Evolutionary conservation across 2,329 filamentous ascomycete genomes (phyloP).

Genomic region (Penicillium sp.): DNA sequence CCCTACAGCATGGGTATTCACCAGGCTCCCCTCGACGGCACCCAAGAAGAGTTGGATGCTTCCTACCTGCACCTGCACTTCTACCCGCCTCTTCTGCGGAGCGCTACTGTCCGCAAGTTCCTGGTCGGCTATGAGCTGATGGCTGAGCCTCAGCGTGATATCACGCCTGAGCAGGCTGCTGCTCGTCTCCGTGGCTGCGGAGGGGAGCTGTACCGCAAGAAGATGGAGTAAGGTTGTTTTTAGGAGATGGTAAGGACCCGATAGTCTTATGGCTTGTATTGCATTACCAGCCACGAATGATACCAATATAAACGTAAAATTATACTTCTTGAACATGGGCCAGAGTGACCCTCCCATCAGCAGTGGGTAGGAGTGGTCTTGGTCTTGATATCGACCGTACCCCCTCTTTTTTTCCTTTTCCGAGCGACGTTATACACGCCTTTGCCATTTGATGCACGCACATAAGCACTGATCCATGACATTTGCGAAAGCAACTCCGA

Average conservation of each 20-base stretch:
- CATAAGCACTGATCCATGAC: neutral
- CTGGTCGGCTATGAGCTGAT: slow-evolving; percentile 90
- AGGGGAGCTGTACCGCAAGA: slow-evolving; percentile 77
- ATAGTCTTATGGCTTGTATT: neutral
- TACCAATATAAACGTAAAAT: neutral
- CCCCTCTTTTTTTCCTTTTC: too few species aligned
- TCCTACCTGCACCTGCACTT: slow-evolving; percentile 97
- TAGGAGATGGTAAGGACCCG: neutral
- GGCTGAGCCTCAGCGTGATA: slow-evolving; percentile 96
- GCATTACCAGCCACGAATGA: neutral
- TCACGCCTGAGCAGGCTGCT: slow-evolving; percentile 93
- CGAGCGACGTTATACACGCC: neutral
- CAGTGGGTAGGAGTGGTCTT: neutral
- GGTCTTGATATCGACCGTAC: neutral
- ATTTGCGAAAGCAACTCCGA: neutral
- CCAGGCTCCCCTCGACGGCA: slow-evolving; percentile 82
- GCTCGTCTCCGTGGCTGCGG: slow-evolving; percentile 68
- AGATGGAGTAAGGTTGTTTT: slow-evolving; percentile 32
- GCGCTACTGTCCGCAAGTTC: slow-evolving; percentile 92
- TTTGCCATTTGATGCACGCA: neutral
- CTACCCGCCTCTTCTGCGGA: slow-evolving; percentile 86
- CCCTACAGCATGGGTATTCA: slow-evolving; percentile 97
- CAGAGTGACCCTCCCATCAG: neutral
- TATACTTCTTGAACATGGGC: neutral
- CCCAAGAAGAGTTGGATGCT: slow-evolving; percentile 74